Evolutionary conservation across 352 stramenopile genomes (phyloP), one percentile per base, ranked within the genome.

Genomic region (Globisporangium canariense): DNA sequence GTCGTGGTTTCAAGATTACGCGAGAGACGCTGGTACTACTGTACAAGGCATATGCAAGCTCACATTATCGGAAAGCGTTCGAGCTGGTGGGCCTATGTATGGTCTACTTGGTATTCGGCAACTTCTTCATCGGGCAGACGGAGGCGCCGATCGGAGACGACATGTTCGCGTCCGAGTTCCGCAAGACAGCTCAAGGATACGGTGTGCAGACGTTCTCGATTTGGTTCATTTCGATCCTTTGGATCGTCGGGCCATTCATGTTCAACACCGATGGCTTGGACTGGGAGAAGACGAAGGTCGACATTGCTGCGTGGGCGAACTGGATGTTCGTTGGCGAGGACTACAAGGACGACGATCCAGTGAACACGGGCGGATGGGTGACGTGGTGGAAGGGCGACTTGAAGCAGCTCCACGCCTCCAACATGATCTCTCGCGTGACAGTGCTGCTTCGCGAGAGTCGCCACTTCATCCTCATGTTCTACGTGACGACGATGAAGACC

Each of bases 1-100:
- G 83, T 68, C 83, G 83, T 76, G 83, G 83, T 60, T 92, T 92
- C 73, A 92, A 90, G 71, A 92, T 92, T 58, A 90, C 83, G 38
- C 77, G 83, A 65, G 81, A 92, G 66, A 88, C 80, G n/a, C 66
- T 92, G 49, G 79, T 92, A 47, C 64, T 92, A 34, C 32, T 92
- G 40, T 92, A 90, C 68, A 92, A 91, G 45, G 79, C 81, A 3
- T 92, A 92, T 38, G 79, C 81, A 57, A 79, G 66, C 55, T 86
- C 76, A 8, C 83, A 92, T 59, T 92, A 90, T 49, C 78, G 83
- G 53, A 92, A 91, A 69, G 83, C 81, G 20, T 90, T 80, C 59
- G 83, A 92, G 64, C 60, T 92, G 20, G 78, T 90, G 22, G 83
- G 83, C 38, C 64, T 92, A 56, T 89, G 78, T 68, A 60, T 90